phyloP scores from a whole-genome alignment of 2,329 filamentous ascomycete genomes.

The Xylariomycetidae sp. region DNA sequence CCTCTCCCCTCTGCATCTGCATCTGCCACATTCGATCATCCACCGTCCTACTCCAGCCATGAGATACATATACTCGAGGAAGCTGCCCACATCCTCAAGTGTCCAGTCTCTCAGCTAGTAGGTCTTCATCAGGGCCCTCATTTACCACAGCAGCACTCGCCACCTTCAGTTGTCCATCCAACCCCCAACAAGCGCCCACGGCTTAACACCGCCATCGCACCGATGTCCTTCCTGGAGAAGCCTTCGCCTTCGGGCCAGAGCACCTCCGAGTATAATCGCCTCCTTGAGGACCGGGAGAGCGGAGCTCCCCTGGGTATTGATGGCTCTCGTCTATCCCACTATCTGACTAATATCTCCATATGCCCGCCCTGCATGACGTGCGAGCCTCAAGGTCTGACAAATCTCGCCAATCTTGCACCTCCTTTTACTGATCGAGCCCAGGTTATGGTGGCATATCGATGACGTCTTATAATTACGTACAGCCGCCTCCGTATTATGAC shows the following conservation, averaged over 20 bases:
- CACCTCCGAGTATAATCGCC: slow-evolving; percentile 10
- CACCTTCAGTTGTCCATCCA: slow-evolving; percentile 14
- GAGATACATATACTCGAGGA: slow-evolving; percentile 30
- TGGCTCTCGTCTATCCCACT: slow-evolving; percentile 27
- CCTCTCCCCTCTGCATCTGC: slow-evolving; percentile 22
- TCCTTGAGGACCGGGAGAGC: slow-evolving; percentile 5
- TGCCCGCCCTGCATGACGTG: slow-evolving; percentile 31
- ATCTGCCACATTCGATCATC: slow-evolving; percentile 18
- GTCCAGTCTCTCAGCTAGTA: slow-evolving; percentile 24
- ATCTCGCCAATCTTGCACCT: no score
- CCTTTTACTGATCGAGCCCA: slow-evolving; percentile 20
- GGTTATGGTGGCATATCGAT: slow-evolving; percentile 22
- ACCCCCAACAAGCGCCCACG: slow-evolving; percentile 22
- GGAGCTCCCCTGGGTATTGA: slow-evolving; percentile 21
- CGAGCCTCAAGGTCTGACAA: slow-evolving; percentile 30
- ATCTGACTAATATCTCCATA: slow-evolving; percentile 28
- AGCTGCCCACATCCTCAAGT: slow-evolving; percentile 29
- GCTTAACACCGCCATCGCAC: slow-evolving; percentile 21
- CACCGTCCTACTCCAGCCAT: slow-evolving; percentile 18
- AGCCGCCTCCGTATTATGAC: slow-evolving; percentile 20
- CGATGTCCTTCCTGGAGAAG: slow-evolving; percentile 21
- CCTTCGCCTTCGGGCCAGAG: slow-evolving; percentile 15
- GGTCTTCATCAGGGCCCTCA: slow-evolving; percentile 27
- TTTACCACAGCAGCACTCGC: slow-evolving; percentile 24
- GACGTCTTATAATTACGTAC: slow-evolving; percentile 18